Percentiles rank a stretch among this genome's conserved stretches.
Evolutionary conservation across 1,284 basidiomycete species (phyloP).

Genomic region (Malassezia sp.): DNA sequence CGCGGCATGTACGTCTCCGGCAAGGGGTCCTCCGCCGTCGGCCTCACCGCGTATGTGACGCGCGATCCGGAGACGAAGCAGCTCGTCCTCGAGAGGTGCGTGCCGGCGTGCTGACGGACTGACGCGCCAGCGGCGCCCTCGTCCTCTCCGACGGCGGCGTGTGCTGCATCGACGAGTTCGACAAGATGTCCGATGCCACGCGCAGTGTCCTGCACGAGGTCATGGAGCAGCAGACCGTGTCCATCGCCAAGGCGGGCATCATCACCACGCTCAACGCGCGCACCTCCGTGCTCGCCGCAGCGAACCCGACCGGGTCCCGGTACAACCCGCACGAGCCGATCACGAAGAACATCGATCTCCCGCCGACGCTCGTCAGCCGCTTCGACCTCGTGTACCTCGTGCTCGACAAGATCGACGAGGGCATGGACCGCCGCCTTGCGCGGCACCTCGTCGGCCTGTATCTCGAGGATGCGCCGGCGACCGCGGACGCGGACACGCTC

Average conservation of each 20-base stretch:
- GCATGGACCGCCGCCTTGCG: constrained; percentile 73
- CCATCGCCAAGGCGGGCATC: constrained; percentile 98
- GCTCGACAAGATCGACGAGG: constrained; percentile 77
- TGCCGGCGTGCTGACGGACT: too few species aligned
- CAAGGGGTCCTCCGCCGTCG: constrained; percentile 94
- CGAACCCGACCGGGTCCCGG: constrained; percentile 90
- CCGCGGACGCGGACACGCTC: constrained; percentile 62
- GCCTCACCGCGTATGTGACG: constrained; percentile 94
- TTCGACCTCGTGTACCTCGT: constrained; percentile 98
- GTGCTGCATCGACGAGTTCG: constrained; percentile 98
- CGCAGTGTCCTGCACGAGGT: constrained; percentile 96
- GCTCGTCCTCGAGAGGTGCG: constrained; percentile 88
- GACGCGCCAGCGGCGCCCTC: constrained; percentile 88
- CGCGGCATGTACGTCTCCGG: constrained; percentile 75
- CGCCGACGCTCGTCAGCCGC: constrained; percentile 90
- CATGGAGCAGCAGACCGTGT: constrained; percentile 99
- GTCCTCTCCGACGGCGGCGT: constrained; percentile 95
- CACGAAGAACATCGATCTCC: constrained; percentile 58
- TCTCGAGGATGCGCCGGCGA: constrained; percentile 73
- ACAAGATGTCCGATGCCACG: constrained; percentile 97
- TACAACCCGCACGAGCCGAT: constrained; percentile 84
- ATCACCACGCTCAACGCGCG: constrained; percentile 96
- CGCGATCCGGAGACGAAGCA: constrained; percentile 96
- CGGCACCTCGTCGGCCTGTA: constrained; percentile 88
- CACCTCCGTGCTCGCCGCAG: constrained; percentile 90